Conservation (phyloP, 2,329 filamentous ascomycete species). For the Dendryphion nanum region DNA sequence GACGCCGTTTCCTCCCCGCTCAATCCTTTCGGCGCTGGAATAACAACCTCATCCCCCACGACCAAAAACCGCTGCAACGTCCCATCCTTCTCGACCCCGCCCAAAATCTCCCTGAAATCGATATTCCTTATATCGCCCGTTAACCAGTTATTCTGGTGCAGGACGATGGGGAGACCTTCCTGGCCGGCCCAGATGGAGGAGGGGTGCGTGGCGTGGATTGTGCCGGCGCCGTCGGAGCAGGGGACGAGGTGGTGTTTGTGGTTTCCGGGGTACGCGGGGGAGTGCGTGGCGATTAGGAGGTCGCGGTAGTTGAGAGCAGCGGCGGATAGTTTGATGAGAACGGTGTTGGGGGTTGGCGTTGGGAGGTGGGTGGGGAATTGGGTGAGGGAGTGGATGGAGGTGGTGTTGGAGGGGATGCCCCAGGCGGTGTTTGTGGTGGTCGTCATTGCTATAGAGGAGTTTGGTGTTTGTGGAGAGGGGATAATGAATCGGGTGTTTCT, state of each 20-base stretch:
- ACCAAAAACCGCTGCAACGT: constrained; percentile 44
- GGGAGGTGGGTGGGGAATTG: constrained; percentile 1
- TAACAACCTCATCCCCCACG: constrained; percentile 38
- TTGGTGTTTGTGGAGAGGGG: too few species aligned
- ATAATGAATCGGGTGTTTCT: too few species aligned
- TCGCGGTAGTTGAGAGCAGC: constrained; percentile 12
- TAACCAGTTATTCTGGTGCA: constrained; percentile 12
- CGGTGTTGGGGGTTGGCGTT: constrained; percentile 7
- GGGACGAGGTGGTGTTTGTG: constrained; percentile 14
- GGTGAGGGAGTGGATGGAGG: constrained; percentile 4
- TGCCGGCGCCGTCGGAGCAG: constrained; percentile 19
- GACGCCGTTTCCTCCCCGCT: constrained; percentile 39
- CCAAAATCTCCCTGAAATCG: background rate
- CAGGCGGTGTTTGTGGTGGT: constrained; percentile 5
- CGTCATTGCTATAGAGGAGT: too few species aligned
- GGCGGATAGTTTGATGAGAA: constrained; percentile 6
- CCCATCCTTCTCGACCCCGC: constrained; percentile 30
- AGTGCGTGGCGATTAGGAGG: constrained; percentile 2
- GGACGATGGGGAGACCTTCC: constrained; percentile 7
- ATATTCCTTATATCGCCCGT: constrained; percentile 12
- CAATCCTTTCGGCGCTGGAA: constrained; percentile 41
- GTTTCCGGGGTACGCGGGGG: constrained; percentile 3
- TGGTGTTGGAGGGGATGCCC: constrained; percentile 5
- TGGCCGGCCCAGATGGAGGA: constrained; percentile 6
- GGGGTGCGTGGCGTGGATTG: constrained; percentile 7